Evolutionary conservation across 2,329 filamentous ascomycete species (phyloP), one percentile per base, ranked within the genome.

Genomic region (Penicillium sp.): DNA sequence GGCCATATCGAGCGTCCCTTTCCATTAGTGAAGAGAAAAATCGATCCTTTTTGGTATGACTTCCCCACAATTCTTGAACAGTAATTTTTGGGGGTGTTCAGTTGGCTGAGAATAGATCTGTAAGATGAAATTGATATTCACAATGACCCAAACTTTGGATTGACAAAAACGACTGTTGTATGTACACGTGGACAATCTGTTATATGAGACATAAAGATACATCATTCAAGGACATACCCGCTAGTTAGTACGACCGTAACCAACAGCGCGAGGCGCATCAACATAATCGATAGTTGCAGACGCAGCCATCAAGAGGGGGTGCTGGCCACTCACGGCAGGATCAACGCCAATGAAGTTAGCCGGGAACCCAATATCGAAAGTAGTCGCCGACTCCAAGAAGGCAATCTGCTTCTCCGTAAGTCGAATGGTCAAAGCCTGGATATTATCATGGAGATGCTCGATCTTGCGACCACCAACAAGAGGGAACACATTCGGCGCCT

Each of bases 401-500:
- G 82, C 72, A 24, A 92, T 82, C 41, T 92, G 86, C 55, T 87
- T 79, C 0, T 77, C 68, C 0, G 75, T 81, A 34, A 92, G 74
- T 50, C 79, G 73, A 40, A 67, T 63, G 36, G 55, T 60, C 55
- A 68, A 45, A 13, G 62, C 64, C 40, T 60, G 56, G 22, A 67
- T 67, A 38, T 67, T 67, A 45, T 67, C 65, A n/a, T 62, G 54
- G 31, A 92, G 73, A 67, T 92, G 88, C 48, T 87, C 83, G 13
- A 89, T 70, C 64, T 86, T 90, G 16, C 88, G 81, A 0, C 87
- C 86, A 10, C 88, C 88, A 8, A 91, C 78, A 44, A 92, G 85
- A 1, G 89, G 89, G 68, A 90, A 90, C 13, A 91, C 86, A 62
- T 89, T 84, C 0, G 88, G 83, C 1, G 86, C 77, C 74, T 92